Conservation (phyloP, 2,329 filamentous ascomycete species). For the Colletotrichum navitas region DNA sequence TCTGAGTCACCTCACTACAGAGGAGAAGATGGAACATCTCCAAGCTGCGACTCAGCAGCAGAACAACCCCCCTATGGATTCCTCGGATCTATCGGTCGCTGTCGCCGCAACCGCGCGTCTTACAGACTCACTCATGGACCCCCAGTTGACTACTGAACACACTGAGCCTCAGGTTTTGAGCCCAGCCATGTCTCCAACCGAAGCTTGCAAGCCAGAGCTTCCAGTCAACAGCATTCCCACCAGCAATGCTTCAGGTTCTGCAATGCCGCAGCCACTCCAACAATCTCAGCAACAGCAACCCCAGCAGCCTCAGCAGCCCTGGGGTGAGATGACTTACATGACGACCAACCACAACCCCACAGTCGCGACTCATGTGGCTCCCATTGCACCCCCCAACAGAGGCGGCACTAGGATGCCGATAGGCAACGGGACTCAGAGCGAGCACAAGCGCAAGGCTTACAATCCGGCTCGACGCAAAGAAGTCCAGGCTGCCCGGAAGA, state of each 20-base stretch:
- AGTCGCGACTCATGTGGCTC: conserved; percentile 29
- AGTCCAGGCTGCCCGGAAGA: conserved; percentile 74
- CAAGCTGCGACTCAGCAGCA: conserved; percentile 57
- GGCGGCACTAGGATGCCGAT: conserved; percentile 66
- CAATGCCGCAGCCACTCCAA: conserved; percentile 2
- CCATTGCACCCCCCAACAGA: conserved; percentile 46
- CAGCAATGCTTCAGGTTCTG: not conserved
- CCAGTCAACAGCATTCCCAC: not conserved
- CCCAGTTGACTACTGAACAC: conserved; percentile 53
- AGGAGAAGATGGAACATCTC: conserved; percentile 59
- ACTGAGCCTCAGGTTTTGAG: conserved; percentile 28
- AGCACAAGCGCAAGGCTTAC: conserved; percentile 44
- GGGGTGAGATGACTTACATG: conserved; percentile 67
- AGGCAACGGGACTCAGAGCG: conserved; percentile 41
- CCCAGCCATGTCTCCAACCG: conserved; percentile 27
- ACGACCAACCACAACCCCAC: conserved; percentile 48
- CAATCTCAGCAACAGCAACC: conserved; percentile 9
- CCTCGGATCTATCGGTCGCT: conserved; percentile 66
- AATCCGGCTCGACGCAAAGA: conserved; percentile 70
- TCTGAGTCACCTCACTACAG: conserved; percentile 55
- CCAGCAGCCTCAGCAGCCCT: conserved; percentile 55
- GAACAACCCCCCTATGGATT: conserved; percentile 56
- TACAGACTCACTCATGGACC: conserved; percentile 67
- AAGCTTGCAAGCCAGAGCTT: conserved; percentile 25
- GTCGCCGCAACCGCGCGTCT: conserved; percentile 69